Evolutionary conservation across 345 rosid species (phyloP).

Genomic region (Citrus trifoliata): DNA sequence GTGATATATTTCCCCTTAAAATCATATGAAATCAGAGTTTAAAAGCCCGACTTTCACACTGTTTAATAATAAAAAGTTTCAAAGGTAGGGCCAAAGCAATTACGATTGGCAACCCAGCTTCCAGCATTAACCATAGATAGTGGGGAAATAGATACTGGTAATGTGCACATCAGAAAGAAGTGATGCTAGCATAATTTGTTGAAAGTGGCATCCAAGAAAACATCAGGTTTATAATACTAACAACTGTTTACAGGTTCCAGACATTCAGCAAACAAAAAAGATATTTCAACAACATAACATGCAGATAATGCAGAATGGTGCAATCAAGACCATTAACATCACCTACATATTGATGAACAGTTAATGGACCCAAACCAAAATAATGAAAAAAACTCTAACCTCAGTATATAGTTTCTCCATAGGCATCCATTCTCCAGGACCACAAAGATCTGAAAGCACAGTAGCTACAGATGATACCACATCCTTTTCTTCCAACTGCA

Average conservation of each 20-base stretch:
- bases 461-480: constrained; percentile 98
- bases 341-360: background rate
- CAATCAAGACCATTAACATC: background rate
- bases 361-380: background rate
- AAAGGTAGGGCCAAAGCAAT: background rate
- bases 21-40: background rate
- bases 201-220: background rate
- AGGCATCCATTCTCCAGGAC: constrained; percentile 99
- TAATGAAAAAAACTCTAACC: constrained; percentile 42
- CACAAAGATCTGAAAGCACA: constrained; percentile 94
- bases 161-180: background rate
- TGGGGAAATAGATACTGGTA: background rate
- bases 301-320: background rate
- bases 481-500: constrained; percentile 94
- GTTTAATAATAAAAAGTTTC: background rate
- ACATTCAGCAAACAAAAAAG: background rate
- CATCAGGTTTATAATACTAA: background rate
- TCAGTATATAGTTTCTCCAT: constrained; percentile 90
- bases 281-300: background rate
- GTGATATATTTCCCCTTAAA: background rate
- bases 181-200: background rate
- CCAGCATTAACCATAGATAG: background rate
- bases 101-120: background rate
- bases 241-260: background rate
- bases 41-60: background rate